These are phyloP conservation scores for Malus hybrid DNA, from an alignment of 331 rosid genomes.

Conservation along the genomic window DNA sequence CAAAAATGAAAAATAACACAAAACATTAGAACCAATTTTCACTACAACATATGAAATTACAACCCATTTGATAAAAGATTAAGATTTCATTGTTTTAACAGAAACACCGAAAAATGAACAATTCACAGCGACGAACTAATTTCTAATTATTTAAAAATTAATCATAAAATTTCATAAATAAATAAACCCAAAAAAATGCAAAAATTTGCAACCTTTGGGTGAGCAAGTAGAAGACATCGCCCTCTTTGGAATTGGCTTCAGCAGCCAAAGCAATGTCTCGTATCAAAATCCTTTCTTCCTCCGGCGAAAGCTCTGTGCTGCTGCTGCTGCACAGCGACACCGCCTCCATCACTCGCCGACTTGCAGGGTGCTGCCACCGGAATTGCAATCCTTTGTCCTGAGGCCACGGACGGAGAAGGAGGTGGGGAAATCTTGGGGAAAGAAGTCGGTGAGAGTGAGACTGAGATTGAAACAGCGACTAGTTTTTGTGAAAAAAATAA, in stretches of 20 bases:
- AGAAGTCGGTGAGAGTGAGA: not conserved
- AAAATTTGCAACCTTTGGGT: conserved; percentile 61
- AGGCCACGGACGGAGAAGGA: not conserved
- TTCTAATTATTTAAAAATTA: not conserved
- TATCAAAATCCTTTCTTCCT: conserved; percentile 86
- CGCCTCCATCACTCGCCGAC: conserved; percentile 29
- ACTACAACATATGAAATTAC: not conserved
- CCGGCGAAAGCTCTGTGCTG: conserved; percentile 57
- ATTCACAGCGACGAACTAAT: not conserved
- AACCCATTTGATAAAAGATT: not conserved
- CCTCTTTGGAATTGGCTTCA: conserved; percentile 78
- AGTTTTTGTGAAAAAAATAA: too few relatives aligned
- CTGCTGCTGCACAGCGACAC: conserved; percentile 48
- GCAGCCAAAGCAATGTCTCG: conserved; percentile 84
- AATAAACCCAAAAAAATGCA: not conserved
- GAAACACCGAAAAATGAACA: not conserved
- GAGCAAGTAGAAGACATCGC: conserved; percentile 65
- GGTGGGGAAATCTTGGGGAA: not conserved
- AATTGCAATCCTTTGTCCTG: not conserved
- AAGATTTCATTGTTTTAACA: not conserved
- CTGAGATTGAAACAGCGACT: not conserved
- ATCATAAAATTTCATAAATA: not conserved
- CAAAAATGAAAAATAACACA: not conserved
- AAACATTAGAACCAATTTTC: conserved; percentile 4
- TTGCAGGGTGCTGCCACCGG: not conserved